Percentiles rank a stretch among this genome's conserved stretches.
phyloP scores from a whole-genome alignment of 2,329 filamentous ascomycete species.

The Orbilia brochopaga region DNA sequence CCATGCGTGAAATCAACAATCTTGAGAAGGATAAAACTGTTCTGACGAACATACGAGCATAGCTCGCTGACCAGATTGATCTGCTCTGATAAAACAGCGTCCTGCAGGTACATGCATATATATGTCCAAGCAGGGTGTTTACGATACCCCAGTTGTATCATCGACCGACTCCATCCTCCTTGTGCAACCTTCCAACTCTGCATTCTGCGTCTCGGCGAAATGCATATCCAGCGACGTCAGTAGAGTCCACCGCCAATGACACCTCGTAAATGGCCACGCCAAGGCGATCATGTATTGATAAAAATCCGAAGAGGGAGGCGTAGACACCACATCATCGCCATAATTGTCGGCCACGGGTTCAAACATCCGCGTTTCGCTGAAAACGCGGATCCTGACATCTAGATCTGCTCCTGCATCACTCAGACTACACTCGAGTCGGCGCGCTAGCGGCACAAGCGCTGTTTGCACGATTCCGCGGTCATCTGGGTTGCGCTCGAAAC shows the following conservation, averaged over 20 bases:
- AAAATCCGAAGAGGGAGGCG: neutral
- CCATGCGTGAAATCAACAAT: too few species aligned
- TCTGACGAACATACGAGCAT: too few species aligned
- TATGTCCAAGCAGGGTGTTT: too few species aligned
- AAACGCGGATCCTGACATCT: conserved; percentile 6
- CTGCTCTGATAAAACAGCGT: too few species aligned
- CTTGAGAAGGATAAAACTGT: too few species aligned
- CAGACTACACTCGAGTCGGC: conserved; percentile 8
- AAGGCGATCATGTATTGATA: conserved; percentile 9
- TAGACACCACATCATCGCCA: too few species aligned
- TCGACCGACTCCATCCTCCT: too few species aligned
- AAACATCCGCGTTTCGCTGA: too few species aligned
- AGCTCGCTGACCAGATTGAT: too few species aligned
- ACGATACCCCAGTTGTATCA: too few species aligned
- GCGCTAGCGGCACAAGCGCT: conserved; percentile 13
- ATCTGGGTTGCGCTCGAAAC: conserved; percentile 4
- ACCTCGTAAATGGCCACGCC: conserved; percentile 23
- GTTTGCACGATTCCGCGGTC: neutral
- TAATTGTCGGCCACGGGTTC: too few species aligned
- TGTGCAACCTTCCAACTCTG: conserved; percentile 16
- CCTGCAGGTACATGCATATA: too few species aligned
- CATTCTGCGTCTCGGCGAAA: conserved; percentile 9
- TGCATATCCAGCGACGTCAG: conserved; percentile 8
- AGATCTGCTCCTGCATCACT: neutral
- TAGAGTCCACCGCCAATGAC: conserved; percentile 11